Evolutionary conservation across 441 rosid genomes (phyloP).

Genomic region (Metrosideros polymorpha): DNA sequence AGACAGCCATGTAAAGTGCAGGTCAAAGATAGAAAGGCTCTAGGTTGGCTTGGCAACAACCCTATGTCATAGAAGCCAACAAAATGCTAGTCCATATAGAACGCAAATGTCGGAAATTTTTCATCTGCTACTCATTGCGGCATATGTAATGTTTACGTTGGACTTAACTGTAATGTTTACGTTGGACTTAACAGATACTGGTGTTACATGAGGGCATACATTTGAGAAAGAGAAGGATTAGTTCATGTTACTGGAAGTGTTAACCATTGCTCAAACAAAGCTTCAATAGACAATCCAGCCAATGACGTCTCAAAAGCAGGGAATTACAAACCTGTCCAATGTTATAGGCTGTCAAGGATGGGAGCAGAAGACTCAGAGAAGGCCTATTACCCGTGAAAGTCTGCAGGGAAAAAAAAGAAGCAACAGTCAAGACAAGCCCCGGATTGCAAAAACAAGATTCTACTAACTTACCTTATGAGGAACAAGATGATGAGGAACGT

Average conservation of each 20-base stretch:
- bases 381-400: constrained; percentile 86
- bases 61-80: background rate
- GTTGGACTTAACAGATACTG: background rate
- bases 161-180: background rate
- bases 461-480: constrained; percentile 73
- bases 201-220: background rate
- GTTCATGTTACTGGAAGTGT: background rate
- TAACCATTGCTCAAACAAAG: background rate
- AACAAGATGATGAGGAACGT: constrained; percentile 59
- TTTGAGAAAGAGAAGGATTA: background rate
- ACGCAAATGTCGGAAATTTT: background rate
- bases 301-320: background rate
- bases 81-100: background rate
- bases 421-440: background rate
- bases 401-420: constrained; percentile 25
- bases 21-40: background rate
- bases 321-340: constrained; percentile 67
- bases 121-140: background rate
- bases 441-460: background rate
- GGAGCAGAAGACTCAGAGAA: constrained; percentile 87
- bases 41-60: background rate
- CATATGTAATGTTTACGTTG: background rate
- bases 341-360: constrained; percentile 61
- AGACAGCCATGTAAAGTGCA: background rate
- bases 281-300: background rate